A percentile compares a stretch with the other conserved stretches of the same genome.
These are phyloP conservation scores for Clarireedia sp. DNA, from an alignment of 2,329 filamentous ascomycete genomes.

Conservation along the genomic window DNA sequence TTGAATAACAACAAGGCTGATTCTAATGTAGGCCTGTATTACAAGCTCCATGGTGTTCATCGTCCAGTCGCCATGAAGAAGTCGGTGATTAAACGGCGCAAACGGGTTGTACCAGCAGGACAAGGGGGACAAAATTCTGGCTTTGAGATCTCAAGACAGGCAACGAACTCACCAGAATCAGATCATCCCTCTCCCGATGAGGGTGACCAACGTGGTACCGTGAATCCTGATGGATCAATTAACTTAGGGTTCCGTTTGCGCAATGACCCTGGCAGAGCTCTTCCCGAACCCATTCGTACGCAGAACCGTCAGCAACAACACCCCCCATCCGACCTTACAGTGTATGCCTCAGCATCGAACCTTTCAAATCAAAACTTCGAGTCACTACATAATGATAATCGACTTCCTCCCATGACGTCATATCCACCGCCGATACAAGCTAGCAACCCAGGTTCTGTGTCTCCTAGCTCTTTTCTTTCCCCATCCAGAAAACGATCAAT, in stretches of 20 bases:
- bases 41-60: constrained; percentile 91
- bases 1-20: constrained; percentile 12
- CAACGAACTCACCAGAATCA: constrained; percentile 28
- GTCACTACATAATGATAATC: constrained; percentile 47
- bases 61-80: constrained; percentile 98
- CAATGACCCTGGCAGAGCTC: constrained; percentile 25
- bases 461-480: constrained; percentile 52
- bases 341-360: constrained; percentile 33
- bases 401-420: constrained; percentile 42
- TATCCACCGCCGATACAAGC: constrained; percentile 38
- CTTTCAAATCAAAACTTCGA: constrained; percentile 29
- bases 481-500: constrained; percentile 60
- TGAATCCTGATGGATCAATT: constrained; percentile 57
- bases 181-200: constrained; percentile 27
- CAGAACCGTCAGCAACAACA: constrained; percentile 21
- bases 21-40: constrained; percentile 63
- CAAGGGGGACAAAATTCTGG: constrained; percentile 36
- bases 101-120: constrained; percentile 80
- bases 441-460: constrained; percentile 43
- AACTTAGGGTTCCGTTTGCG: constrained; percentile 51
- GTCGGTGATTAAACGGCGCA: constrained; percentile 88
- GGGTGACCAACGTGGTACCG: constrained; percentile 37
- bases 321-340: constrained; percentile 38
- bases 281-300: constrained; percentile 25
- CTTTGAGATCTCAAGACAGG: constrained; percentile 37